Base-by-base conservation (phyloP, 2,329 filamentous ascomycete genomes). In the Aspergillus brunneoviolaceus region DNA sequence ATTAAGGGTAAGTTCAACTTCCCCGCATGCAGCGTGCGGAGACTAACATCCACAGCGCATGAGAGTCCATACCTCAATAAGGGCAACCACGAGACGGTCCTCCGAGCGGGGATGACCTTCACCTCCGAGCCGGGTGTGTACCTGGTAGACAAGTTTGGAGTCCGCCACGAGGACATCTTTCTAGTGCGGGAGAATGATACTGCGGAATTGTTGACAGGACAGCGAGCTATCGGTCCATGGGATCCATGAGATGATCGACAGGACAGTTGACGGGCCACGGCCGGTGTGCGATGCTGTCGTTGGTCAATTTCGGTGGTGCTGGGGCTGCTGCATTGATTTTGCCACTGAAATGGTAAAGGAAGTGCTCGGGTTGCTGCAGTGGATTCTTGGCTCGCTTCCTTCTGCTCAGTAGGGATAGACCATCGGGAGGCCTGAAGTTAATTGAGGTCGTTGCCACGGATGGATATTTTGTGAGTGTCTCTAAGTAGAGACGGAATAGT, bases 91-190 rank as follows among this genome's bases (percentile, higher is more conserved):
- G 72, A 69, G 2, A 74, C 77, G 0, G 66, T 74, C 0, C 73
- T 88, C 5, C 75, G 77, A 50, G 75, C 83, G 0, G 85, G 86
- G 0, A 88, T 88, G 85, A 80, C 81, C 0, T 88, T 88, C 61
- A 88, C 86, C 0, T 82, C 82, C 10, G 86, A 89, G 73, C 86
- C 86, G 0, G 86, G 86, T 0, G 81, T 88, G 33, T 88, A 89
- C 68, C 72, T 88, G 0, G 78, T 84, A 23, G 80, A 81, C 27
- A 80, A 81, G 51, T 88, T 88, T 69, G 86, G 86, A 0, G 84
- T 87, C 1, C 76, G 85, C 42, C 85, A 87, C 67, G 86, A 89
- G 67, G 85, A 88, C 66, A 78, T 88, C 7, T 80, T 87, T 55
- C 73, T 88, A 3, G 82, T 88, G 7, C 83, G 70, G 58, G 81